phyloP scores from a whole-genome alignment of 73 alveolate genomes.

The Blepharisma japonicum region DNA sequence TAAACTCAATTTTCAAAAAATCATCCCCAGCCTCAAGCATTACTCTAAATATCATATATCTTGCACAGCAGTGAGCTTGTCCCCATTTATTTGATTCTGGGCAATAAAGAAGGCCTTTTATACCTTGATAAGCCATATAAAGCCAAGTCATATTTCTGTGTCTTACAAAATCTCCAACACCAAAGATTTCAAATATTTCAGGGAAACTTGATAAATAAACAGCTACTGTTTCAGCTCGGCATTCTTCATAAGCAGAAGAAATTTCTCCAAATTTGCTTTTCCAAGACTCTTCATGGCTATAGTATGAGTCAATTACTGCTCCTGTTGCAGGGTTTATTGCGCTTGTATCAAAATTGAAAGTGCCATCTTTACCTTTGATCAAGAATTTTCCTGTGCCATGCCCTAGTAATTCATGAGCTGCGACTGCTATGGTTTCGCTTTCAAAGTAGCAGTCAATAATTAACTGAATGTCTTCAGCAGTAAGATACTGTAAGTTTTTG shows the following conservation, averaged over 20 bases:
- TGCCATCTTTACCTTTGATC: constrained; percentile 67
- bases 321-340: constrained; percentile 81
- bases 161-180: constrained; percentile 38
- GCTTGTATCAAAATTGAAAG: constrained; percentile 66
- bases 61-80: constrained; percentile 62
- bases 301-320: constrained; percentile 68
- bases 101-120: constrained; percentile 44
- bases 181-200: constrained; percentile 51
- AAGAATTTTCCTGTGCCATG: constrained; percentile 93
- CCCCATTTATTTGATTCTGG: constrained; percentile 58
- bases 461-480: constrained; percentile 35
- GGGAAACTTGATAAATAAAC: constrained; percentile 74
- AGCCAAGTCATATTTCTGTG: constrained; percentile 60
- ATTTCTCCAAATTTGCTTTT: constrained; percentile 82
- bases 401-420: constrained; percentile 91
- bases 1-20: constrained; percentile 39
- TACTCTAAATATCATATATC: constrained; percentile 49
- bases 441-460: constrained; percentile 34
- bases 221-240: constrained; percentile 92
- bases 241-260: constrained; percentile 90
- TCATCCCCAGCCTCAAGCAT: constrained; percentile 43
- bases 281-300: constrained; percentile 86
- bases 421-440: constrained; percentile 61
- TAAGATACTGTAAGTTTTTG: constrained; percentile 41
- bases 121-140: constrained; percentile 49